Evolutionary conservation across 176 grass and related monocot species (phyloP), one percentile per base, ranked within the genome.

Genomic region (Ensete glaucum): DNA sequence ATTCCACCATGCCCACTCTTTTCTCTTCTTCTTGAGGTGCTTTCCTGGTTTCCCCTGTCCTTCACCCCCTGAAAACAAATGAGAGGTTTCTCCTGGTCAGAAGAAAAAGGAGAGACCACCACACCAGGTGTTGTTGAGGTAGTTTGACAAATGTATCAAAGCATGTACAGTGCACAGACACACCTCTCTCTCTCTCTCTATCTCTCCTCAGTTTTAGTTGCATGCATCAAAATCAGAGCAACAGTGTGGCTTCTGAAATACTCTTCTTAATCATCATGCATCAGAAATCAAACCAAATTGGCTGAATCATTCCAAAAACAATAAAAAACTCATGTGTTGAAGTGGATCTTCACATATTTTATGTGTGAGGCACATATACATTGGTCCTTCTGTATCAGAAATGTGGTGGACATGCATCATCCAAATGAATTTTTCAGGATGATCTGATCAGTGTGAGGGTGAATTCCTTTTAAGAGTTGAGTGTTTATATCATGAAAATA

Each of bases 141-240:
- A 75, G 73, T 27, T 85, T 75, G 63, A 80, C 62, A 85, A 57
- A 70, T 23, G 60, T 66, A 66, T 25, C 60, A 65, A 77, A 80
- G 62, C 66, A 55, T 74, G n/a, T 27, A 76, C 62, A 76, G 63
- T 82, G 56, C 56, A 66, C 62, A n/a, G 73, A 73, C 17, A 72
- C n/a, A n/a, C 71, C 73, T 67, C 56, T 77, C 73, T 81, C 53
- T 48, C 19, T 69, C 48, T 79, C 53, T 83, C 75, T 84, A 52
- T 11, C 67, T 51, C 63, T 65, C 81, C 34, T 43, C 34, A 43
- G 34, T 79, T 79, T 69, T 70, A 52, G 25, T 27, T 83, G 83
- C 76, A 88, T 89, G 88, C 93, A 93, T 93, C 82, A 86, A 90
- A 92, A 92, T 90, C 89, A 92, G 83, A 86, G 89, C 84, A 69